phyloP scores from a whole-genome alignment of 2,329 filamentous ascomycete species.

The Cladophialophora yegresii region DNA sequence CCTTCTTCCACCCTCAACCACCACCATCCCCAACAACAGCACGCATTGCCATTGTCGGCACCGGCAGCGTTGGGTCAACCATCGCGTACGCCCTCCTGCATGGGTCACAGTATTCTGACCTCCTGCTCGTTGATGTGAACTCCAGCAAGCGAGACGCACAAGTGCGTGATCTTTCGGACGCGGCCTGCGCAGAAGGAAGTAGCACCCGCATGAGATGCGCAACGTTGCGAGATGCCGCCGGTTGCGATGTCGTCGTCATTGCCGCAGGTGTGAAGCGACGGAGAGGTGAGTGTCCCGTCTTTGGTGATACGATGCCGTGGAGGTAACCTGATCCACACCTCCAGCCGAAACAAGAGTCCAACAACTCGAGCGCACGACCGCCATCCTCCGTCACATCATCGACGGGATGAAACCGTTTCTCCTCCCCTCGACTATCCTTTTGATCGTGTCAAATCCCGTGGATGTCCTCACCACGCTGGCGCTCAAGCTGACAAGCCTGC shows the following conservation, averaged over 20 bases:
- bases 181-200: not conserved
- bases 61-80: not conserved
- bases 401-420: slow-evolving; percentile 52
- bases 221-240: not conserved
- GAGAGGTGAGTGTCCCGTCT: not conserved
- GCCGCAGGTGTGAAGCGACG: not conserved
- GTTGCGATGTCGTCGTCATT: not conserved
- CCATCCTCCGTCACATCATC: not conserved
- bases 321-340: not conserved
- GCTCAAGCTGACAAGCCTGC: slow-evolving; percentile 47
- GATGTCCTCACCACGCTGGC: slow-evolving; percentile 57
- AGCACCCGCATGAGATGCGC: not conserved
- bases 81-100: not conserved
- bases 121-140: not conserved
- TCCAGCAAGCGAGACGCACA: not conserved
- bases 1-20: not conserved
- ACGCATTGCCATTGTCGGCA: not conserved
- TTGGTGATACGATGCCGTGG: not conserved
- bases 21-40: not conserved
- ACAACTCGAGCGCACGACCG: not conserved
- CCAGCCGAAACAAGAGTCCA: not conserved
- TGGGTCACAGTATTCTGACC: not conserved
- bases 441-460: slow-evolving; percentile 59
- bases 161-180: not conserved
- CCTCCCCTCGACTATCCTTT: slow-evolving; percentile 46